Conservation (phyloP, 768 basidiomycete species). For the Trametes elegans region DNA sequence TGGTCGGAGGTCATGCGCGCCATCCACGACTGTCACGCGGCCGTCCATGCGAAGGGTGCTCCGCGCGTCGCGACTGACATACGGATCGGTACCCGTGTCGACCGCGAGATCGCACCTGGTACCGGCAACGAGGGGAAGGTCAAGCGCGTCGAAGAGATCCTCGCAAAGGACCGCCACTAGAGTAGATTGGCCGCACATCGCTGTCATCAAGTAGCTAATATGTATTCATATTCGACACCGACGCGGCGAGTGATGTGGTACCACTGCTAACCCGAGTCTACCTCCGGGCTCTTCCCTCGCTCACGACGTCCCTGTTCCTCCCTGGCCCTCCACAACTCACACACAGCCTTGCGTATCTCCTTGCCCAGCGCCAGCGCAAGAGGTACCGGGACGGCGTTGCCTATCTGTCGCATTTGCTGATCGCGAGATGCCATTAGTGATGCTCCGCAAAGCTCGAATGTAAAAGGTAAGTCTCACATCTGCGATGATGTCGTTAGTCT, state of each 20-base stretch:
- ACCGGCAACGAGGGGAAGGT: constrained; percentile 81
- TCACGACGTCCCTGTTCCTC: constrained; percentile 27
- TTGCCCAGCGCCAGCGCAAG: constrained; percentile 62
- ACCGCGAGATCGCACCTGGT: constrained; percentile 60
- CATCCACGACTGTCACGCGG: constrained; percentile 89
- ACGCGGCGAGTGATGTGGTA: background rate
- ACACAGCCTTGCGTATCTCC: constrained; percentile 42
- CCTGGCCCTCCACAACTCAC: constrained; percentile 43
- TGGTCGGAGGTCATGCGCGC: constrained; percentile 83
- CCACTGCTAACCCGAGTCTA: background rate
- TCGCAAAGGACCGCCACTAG: constrained; percentile 43
- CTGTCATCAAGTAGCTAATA: no score
- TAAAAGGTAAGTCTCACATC: constrained; percentile 47
- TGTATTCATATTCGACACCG: no score
- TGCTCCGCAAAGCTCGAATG: background rate
- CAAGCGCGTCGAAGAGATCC: constrained; percentile 74
- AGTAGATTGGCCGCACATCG: no score
- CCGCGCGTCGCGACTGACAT: constrained; percentile 88
- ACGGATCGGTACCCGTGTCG: constrained; percentile 87
- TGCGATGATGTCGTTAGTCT: constrained; percentile 34
- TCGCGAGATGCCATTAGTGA: constrained; percentile 6
- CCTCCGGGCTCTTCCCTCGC: constrained; percentile 15
- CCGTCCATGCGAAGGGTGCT: constrained; percentile 75
- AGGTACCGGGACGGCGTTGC: constrained; percentile 76
- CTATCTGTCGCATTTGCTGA: constrained; percentile 76